These are phyloP conservation scores for Macrophomina tecta DNA, from an alignment of 2,329 filamentous ascomycete species.

Conservation along the genomic window DNA sequence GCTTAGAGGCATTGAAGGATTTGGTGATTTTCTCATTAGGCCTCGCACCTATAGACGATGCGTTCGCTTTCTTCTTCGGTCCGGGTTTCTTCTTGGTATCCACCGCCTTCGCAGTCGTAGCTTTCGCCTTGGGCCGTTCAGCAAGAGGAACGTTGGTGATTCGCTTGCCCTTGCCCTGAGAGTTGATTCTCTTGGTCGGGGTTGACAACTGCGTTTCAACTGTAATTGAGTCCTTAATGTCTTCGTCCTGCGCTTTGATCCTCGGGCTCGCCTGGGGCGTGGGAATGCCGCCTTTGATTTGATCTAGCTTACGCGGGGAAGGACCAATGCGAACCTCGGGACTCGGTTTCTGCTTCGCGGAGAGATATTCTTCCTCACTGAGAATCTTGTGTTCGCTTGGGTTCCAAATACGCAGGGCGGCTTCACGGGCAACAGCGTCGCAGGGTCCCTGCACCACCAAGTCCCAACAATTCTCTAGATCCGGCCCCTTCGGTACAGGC, in stretches of 20 bases:
- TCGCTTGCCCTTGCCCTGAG: conserved; percentile 37
- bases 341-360: conserved; percentile 40
- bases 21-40: conserved; percentile 36
- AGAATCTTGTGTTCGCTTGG: conserved; percentile 45
- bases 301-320: conserved; percentile 32
- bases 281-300: conserved; percentile 36
- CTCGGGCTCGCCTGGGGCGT: conserved; percentile 45
- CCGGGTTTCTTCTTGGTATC: conserved; percentile 33
- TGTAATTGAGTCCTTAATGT: conserved; percentile 21
- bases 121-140: conserved; percentile 28
- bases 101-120: conserved; percentile 34
- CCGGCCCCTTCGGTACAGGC: conserved; percentile 77
- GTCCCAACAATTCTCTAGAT: conserved; percentile 94
- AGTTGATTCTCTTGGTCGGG: conserved; percentile 36
- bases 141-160: conserved; percentile 2
- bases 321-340: conserved; percentile 32
- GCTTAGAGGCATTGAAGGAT: conserved; percentile 31
- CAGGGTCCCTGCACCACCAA: conserved; percentile 85
- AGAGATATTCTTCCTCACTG: conserved; percentile 42
- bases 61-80: conserved; percentile 37
- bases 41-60: conserved; percentile 32
- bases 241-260: conserved; percentile 34
- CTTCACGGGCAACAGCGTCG: conserved; percentile 82
- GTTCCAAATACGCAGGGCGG: conserved; percentile 65
- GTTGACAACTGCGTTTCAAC: conserved; percentile 33